Evolutionary conservation across 768 basidiomycete genomes (phyloP).

Genomic region (Boletus eberwhitei): DNA sequence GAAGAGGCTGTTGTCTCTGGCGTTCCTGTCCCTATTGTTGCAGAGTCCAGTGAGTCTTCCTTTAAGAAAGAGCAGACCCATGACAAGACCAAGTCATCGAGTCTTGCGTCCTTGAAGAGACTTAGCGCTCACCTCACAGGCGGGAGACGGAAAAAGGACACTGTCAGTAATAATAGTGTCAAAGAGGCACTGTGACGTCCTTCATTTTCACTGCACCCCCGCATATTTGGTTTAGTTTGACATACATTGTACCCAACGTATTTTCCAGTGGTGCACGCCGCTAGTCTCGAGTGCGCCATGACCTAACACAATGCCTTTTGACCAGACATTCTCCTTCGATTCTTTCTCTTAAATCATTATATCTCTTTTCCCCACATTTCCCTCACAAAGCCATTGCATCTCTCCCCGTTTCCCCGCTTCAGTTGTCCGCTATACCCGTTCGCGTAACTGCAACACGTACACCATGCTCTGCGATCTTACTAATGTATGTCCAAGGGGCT

Average conservation of each 20-base stretch:
- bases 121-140: slow-evolving; percentile 41
- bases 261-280: slow-evolving; percentile 8
- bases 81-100: slow-evolving; percentile 50
- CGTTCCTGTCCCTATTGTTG: slow-evolving; percentile 34
- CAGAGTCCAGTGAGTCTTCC: slow-evolving; percentile 27
- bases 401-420: slow-evolving; percentile 2
- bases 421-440: slow-evolving; percentile 30
- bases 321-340: slow-evolving; percentile 12
- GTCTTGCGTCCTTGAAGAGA: slow-evolving; percentile 56
- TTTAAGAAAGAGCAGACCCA: slow-evolving; percentile 38
- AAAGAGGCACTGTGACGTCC: slow-evolving; percentile 36
- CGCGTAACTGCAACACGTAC: slow-evolving; percentile 29
- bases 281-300: slow-evolving; percentile 16
- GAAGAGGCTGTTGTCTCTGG: slow-evolving; percentile 37
- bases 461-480: slow-evolving; percentile 28
- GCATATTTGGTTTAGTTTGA: slow-evolving; percentile 19
- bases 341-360: slow-evolving; percentile 10
- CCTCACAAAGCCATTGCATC: slow-evolving; percentile 16
- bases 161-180: slow-evolving; percentile 43
- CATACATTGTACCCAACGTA: slow-evolving; percentile 24
- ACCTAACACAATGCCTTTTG: slow-evolving; percentile 2
- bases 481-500: slow-evolving; percentile 28
- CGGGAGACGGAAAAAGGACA: slow-evolving; percentile 51
- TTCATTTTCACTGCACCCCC: slow-evolving; percentile 9
- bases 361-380: slow-evolving; percentile 13